phyloP scores from a whole-genome alignment of 768 basidiomycete genomes.

The Chalciporus chontae region DNA sequence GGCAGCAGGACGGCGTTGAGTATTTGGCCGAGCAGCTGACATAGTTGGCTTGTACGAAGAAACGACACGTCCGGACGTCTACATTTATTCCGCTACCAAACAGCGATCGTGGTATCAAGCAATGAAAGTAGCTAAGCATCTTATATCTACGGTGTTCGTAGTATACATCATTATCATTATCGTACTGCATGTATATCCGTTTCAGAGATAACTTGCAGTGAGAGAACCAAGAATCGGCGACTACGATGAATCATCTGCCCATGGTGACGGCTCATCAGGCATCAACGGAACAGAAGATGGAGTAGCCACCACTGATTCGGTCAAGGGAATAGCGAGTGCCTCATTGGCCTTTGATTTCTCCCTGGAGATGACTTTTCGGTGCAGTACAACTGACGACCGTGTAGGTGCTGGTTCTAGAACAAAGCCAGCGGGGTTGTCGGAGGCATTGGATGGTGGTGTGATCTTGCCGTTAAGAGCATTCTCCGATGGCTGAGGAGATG shows the following conservation, averaged over 20 bases:
- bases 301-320: slow-evolving; percentile 7
- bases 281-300: slow-evolving; percentile 16
- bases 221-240: not conserved
- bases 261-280: slow-evolving; percentile 30
- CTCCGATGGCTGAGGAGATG: slow-evolving; percentile 1
- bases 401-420: slow-evolving; percentile 26
- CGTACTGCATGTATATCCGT: slow-evolving; percentile 2
- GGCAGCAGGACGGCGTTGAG: slow-evolving; percentile 27
- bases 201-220: slow-evolving; percentile 1
- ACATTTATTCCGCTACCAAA: slow-evolving; percentile 5
- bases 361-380: slow-evolving; percentile 15
- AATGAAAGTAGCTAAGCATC: not conserved
- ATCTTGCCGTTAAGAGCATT: not conserved
- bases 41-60: slow-evolving; percentile 8
- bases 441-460: not conserved
- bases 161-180: slow-evolving; percentile 13
- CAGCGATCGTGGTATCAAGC: not conserved
- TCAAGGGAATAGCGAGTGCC: slow-evolving; percentile 1
- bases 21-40: slow-evolving; percentile 19
- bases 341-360: slow-evolving; percentile 3
- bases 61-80: not conserved
- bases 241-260: slow-evolving; percentile 22
- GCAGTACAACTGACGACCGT: slow-evolving; percentile 7
- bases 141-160: slow-evolving; percentile 1
- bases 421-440: slow-evolving; percentile 11